These are phyloP conservation scores for Lactifluus rugatus DNA, from an alignment of 768 basidiomycete genomes.

Conservation along the genomic window DNA sequence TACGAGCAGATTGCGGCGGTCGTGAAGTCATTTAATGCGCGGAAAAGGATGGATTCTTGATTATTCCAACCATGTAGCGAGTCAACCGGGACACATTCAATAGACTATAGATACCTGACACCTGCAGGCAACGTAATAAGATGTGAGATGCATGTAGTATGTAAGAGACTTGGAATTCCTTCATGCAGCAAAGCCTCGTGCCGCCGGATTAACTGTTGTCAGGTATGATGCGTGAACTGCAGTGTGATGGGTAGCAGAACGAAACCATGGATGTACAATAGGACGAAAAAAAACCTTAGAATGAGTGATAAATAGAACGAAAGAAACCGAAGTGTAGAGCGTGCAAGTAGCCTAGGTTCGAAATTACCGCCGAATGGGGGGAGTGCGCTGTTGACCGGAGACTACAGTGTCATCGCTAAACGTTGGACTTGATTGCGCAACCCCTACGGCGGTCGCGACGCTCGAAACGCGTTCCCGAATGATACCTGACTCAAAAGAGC, in stretches of 20 bases:
- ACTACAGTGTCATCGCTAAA: constrained; percentile 34
- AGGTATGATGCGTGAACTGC: constrained; percentile 5
- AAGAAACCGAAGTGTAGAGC: background rate
- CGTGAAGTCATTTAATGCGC: constrained; percentile 67
- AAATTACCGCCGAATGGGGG: background rate
- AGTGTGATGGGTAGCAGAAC: background rate
- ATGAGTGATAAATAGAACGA: constrained; percentile 17
- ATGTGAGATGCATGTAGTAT: constrained; percentile 14
- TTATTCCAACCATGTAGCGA: constrained; percentile 6
- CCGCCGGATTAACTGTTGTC: background rate
- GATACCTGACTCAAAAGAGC: constrained; percentile 27
- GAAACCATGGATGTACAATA: background rate
- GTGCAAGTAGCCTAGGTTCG: background rate
- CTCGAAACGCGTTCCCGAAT: constrained; percentile 49
- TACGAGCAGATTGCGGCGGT: constrained; percentile 67
- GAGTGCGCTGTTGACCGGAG: background rate
- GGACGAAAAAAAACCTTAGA: constrained; percentile 4
- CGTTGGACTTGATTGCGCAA: constrained; percentile 28
- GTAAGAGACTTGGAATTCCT: background rate
- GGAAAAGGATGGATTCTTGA: constrained; percentile 55
- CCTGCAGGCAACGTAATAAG: constrained; percentile 6
- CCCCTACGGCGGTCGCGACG: constrained; percentile 39
- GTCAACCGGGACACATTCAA: background rate
- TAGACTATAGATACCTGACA: constrained; percentile 7
- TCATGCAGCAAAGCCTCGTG: constrained; percentile 1